Base-by-base conservation (phyloP, 164 flowering plant genomes). In the Aristolochia californica region DNA sequence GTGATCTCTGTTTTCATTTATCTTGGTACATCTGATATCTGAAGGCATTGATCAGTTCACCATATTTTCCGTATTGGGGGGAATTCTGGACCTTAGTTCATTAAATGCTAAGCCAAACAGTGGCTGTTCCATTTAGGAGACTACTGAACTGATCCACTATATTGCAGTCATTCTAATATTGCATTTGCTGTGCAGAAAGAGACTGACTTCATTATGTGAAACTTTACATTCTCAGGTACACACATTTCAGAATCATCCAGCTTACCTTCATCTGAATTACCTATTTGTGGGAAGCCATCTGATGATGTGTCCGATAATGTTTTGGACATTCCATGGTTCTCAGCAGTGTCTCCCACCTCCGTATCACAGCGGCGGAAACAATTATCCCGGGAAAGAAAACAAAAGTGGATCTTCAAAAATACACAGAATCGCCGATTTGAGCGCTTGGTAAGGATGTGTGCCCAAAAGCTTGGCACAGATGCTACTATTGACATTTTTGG, bases 341-440 rank as follows among this genome's bases (percentile, higher is more conserved):
- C 76, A 17, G 61, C 38, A 18, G 43, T 20, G 13, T 20, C 17
- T 12, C 20, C 73, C 48, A 52, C 17, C 40, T 48, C 15, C 26
- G 22, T 69, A 0, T 64, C 81, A 28, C 56, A 61, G 28, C 76
- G 67, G 10, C 75, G 80, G n/a, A 86, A 88, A 70, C 81, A 77
- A 53, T 5, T 74, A 8, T 53, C 72, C 11, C 85, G 86, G 20
- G 79, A 72, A 45, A 84, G 86, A 65, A 91, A 88, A 64, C 68
- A 72, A 17, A 84, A 74, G 61, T 80, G 80, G 78, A 48, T 77
- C 56, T 78, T 65, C 67, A 84, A 77, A 70, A 75, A 65, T 23
- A 72, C 77, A 2, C 76, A 78, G 56, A 45, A 0, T 30, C 53
- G 10, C 48, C 85, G 79, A 7, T 78, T 77, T 62, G 48, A 64